phyloP scores from a whole-genome alignment of 768 basidiomycete species.

The Leccinum barrowsii region DNA sequence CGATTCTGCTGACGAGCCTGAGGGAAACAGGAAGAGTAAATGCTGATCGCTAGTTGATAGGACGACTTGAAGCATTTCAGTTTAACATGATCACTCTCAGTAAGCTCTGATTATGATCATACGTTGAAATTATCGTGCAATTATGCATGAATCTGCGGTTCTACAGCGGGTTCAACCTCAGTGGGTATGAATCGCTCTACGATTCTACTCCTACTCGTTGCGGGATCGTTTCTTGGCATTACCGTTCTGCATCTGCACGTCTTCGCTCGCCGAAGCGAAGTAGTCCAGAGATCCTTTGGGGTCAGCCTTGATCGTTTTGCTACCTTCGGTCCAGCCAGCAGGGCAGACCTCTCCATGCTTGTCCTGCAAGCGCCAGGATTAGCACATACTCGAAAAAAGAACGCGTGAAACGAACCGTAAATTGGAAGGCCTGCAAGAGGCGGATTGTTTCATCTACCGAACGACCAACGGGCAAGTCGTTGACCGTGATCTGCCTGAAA shows the following conservation, averaged over 20 bases:
- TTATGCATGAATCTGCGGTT: neutral
- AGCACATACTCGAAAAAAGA: neutral
- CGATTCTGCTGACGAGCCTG: neutral
- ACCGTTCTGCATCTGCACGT: conserved; percentile 35
- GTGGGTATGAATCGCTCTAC: neutral
- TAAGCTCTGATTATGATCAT: neutral
- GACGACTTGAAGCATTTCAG: neutral
- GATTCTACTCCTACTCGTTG: conserved; percentile 36
- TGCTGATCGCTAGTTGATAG: neutral
- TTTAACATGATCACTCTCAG: neutral
- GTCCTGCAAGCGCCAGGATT: conserved; percentile 40
- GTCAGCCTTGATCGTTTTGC: conserved; percentile 80
- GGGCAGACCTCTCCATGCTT: conserved; percentile 92
- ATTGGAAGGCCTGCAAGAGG: conserved; percentile 92
- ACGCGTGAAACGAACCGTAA: conserved; percentile 49
- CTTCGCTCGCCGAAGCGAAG: conserved; percentile 41
- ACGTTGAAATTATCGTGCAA: neutral
- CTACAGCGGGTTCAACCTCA: neutral
- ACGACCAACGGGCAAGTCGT: conserved; percentile 93
- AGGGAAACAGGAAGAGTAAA: neutral
- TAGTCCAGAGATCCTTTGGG: conserved; percentile 72
- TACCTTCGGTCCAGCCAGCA: conserved; percentile 81
- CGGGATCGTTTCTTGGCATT: conserved; percentile 57
- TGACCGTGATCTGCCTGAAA: conserved; percentile 76
- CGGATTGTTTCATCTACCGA: conserved; percentile 92